Conservation (phyloP, 1,139 yeast genomes). For the Yamadazyma triangularis region DNA sequence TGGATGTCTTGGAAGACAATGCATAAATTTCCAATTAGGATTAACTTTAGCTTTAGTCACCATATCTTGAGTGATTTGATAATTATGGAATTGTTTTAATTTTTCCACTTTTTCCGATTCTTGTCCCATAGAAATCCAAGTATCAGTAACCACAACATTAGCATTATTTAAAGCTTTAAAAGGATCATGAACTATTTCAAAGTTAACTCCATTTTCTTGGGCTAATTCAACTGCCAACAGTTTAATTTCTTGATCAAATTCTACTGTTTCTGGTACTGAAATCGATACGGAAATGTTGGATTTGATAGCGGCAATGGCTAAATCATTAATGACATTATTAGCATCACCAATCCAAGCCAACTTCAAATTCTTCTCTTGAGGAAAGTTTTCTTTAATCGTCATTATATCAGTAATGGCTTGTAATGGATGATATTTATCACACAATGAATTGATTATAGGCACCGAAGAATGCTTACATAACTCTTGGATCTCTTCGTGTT, state of each 20-base stretch:
- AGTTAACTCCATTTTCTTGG: constrained; percentile 45
- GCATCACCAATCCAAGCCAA: constrained; percentile 97
- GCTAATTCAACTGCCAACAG: constrained; percentile 53
- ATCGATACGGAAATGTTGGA: constrained; percentile 79
- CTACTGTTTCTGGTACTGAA: constrained; percentile 75
- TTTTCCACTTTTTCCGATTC: constrained; percentile 72
- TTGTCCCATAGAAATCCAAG: constrained; percentile 98
- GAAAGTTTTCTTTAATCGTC: constrained; percentile 79
- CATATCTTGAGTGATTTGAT: constrained; percentile 72
- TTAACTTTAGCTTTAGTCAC: constrained; percentile 54
- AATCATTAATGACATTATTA: constrained; percentile 90
- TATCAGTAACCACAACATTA: constrained; percentile 88
- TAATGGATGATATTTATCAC: constrained; percentile 90
- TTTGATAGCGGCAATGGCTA: constrained; percentile 86
- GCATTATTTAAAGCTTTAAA: constrained; percentile 65
- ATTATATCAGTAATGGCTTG: constrained; percentile 91
- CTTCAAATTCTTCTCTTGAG: constrained; percentile 57
- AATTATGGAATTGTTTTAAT: constrained; percentile 77
- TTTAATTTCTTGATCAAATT: constrained; percentile 56
- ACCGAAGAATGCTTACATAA: constrained; percentile 73
- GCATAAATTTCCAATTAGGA: constrained; percentile 85
- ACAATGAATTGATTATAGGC: constrained; percentile 88
- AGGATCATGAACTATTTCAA: constrained; percentile 73
- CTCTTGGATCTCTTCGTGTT: constrained; percentile 76
- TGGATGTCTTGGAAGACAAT: constrained; percentile 90